Conservation (phyloP, 2,329 filamentous ascomycete genomes). For the Biscogniauxia sp. region DNA sequence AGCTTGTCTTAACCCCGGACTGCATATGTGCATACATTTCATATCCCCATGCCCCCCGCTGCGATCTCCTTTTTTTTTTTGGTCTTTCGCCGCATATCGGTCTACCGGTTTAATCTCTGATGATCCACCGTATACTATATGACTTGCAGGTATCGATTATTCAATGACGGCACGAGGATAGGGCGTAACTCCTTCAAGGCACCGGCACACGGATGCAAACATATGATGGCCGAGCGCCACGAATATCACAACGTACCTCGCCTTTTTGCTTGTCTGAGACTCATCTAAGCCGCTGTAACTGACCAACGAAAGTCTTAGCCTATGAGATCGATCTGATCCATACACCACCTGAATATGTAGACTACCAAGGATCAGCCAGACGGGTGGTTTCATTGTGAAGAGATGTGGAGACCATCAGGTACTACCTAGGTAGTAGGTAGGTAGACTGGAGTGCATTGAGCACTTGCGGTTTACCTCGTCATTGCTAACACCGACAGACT, state of each 20-base stretch:
- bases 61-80: not conserved
- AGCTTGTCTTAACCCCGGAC: not conserved
- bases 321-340: conserved; percentile 4
- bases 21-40: not conserved
- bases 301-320: conserved; percentile 3
- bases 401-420: not conserved
- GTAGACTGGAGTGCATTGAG: not conserved
- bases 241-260: conserved; percentile 16
- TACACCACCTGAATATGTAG: not conserved
- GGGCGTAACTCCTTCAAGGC: conserved; percentile 1
- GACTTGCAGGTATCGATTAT: not conserved
- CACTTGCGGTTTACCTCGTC: not conserved
- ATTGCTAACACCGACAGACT: not conserved
- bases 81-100: not conserved
- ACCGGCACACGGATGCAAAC: conserved; percentile 16
- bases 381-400: conserved; percentile 11
- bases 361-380: conserved; percentile 15
- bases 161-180: not conserved
- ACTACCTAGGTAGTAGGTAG: too few species aligned
- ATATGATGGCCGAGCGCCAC: conserved; percentile 5
- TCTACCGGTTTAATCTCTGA: not conserved
- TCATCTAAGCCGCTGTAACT: not conserved
- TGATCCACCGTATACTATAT: not conserved
- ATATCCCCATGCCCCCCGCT: not conserved
- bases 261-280: conserved; percentile 13